Evolutionary conservation across 192 early-diverging fungal genomes (phyloP), one percentile per base, ranked within the genome.

Genomic region (Pilobolus umbonatus): DNA sequence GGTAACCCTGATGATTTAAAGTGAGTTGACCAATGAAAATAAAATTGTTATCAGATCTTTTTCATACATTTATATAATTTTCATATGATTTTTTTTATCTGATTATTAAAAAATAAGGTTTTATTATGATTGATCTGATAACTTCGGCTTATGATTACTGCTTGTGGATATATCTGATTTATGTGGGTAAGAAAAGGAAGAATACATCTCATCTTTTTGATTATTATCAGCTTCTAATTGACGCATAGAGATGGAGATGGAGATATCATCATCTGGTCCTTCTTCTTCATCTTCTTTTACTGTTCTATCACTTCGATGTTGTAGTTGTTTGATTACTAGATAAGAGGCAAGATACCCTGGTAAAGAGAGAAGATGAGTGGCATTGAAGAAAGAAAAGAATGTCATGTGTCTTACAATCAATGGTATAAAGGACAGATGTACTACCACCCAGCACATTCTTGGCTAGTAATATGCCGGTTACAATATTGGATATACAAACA

Each of bases 381-480:
- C 39, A 21, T 36, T 38, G 30, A 24, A 15, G 11, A 36, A 21
- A 60, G 14, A 26, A 49, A 9, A 25, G 31, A 39, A 6, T 26
- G 12, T 17, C 6, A 43, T 25, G 15, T 40, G 39, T 10, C 52
- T 61, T 63, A 69, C 67, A 69, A 15, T 69, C 67, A 55, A 69
- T 62, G 0, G 67, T 69, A 42, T 69, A 69, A 0, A 69, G 17
- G n/a, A 69, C 48, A 10, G 67, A 61, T 45, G 67, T 58, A 48
- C 42, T 45, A 2, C 67, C 67, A 6, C 67, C 67, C 19, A 69
- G 38, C 5, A 63, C 51, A 34, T 36, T 63, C 1, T 44, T 12
- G 1, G 49, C 46, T 29, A 69, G 31, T 19, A 69, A 11, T 28
- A 61, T 19, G 9, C 67, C 67, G 15, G 61, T 63, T 6, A 62